A percentile compares a stretch with the other conserved stretches of the same genome.
phyloP scores from a whole-genome alignment of 2,329 filamentous ascomycete genomes.

The Eutypa lata region DNA sequence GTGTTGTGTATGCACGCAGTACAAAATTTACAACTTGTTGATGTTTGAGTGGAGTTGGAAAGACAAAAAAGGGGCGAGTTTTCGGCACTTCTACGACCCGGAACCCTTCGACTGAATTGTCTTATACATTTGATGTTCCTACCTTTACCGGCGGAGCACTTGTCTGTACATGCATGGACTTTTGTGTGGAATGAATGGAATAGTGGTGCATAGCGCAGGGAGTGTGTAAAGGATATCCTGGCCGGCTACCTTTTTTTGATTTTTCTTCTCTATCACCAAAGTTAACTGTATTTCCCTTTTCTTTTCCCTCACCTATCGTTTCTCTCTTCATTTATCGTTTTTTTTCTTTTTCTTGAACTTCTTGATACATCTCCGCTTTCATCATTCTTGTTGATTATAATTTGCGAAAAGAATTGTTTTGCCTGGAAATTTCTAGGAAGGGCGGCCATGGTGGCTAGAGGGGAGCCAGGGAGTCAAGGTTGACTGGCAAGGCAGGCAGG shows the following conservation, averaged over 20 bases:
- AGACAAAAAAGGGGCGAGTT: conserved; percentile 34
- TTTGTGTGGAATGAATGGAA: conserved; percentile 28
- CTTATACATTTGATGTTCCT: conserved; percentile 26
- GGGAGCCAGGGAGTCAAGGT: conserved; percentile 2
- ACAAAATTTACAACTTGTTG: conserved; percentile 21
- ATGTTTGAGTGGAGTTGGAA: conserved; percentile 39
- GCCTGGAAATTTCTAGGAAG: background rate
- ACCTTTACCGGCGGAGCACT: conserved; percentile 24
- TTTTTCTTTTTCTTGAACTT: conserved; percentile 12
- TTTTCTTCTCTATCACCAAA: conserved; percentile 18
- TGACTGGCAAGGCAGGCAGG: background rate
- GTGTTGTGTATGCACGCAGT: conserved; percentile 20
- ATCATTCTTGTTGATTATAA: conserved; percentile 16
- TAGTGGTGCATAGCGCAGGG: conserved; percentile 34
- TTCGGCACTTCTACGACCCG: conserved; percentile 18
- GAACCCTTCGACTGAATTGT: conserved; percentile 20
- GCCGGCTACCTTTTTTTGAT: conserved; percentile 26
- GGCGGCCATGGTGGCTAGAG: conserved; percentile 1
- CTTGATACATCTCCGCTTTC: conserved; percentile 13
- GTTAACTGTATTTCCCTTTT: conserved; percentile 24
- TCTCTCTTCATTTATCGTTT: conserved; percentile 14
- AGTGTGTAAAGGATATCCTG: conserved; percentile 31
- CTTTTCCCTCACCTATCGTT: conserved; percentile 16
- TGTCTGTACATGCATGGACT: conserved; percentile 24
- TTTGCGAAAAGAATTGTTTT: conserved; percentile 8